Conservation (phyloP, 345 rosid species). For the Citrus australasica region DNA sequence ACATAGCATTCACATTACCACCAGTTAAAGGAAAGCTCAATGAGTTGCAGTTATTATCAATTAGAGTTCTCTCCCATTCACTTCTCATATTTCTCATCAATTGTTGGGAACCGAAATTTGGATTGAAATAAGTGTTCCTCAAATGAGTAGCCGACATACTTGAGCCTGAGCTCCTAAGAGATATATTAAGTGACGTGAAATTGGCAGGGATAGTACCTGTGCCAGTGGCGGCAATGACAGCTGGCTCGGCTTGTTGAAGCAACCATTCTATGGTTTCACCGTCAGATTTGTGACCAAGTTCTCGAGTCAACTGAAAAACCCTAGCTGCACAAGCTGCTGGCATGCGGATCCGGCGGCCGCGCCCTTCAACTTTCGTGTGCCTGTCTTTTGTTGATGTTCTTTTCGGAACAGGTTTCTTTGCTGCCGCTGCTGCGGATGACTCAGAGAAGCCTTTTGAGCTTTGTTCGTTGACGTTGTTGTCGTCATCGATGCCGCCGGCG, state of each 20-base stretch:
- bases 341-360: slow-evolving; percentile 96
- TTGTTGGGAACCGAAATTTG: slow-evolving; percentile 35
- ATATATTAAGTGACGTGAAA: slow-evolving; percentile 84
- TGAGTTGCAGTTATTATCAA: slow-evolving; percentile 15
- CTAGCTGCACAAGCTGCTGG: slow-evolving; percentile 91
- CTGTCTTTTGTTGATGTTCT: slow-evolving; percentile 77
- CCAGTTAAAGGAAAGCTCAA: slow-evolving; percentile 15
- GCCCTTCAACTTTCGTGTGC: slow-evolving; percentile 96
- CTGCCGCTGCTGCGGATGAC: not conserved
- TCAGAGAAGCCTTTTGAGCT: slow-evolving; percentile 4
- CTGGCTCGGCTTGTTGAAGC: slow-evolving; percentile 88
- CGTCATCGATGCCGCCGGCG: not conserved
- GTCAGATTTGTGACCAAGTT: slow-evolving; percentile 87
- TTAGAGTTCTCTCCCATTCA: slow-evolving; percentile 37
- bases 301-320: slow-evolving; percentile 88
- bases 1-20: slow-evolving; percentile 20
- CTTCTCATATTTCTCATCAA: slow-evolving; percentile 16
- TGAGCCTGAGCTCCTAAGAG: slow-evolving; percentile 78
- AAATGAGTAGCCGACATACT: slow-evolving; percentile 69
- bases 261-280: slow-evolving; percentile 93
- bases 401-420: slow-evolving; percentile 69
- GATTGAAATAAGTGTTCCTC: slow-evolving; percentile 45
- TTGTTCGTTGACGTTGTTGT: not conserved
- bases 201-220: slow-evolving; percentile 93
- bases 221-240: slow-evolving; percentile 91